A percentile compares a stretch with the other conserved stretches of the same genome.
These are phyloP conservation scores for Syzygium aqueum DNA, from an alignment of 345 rosid species.

Conservation along the genomic window DNA sequence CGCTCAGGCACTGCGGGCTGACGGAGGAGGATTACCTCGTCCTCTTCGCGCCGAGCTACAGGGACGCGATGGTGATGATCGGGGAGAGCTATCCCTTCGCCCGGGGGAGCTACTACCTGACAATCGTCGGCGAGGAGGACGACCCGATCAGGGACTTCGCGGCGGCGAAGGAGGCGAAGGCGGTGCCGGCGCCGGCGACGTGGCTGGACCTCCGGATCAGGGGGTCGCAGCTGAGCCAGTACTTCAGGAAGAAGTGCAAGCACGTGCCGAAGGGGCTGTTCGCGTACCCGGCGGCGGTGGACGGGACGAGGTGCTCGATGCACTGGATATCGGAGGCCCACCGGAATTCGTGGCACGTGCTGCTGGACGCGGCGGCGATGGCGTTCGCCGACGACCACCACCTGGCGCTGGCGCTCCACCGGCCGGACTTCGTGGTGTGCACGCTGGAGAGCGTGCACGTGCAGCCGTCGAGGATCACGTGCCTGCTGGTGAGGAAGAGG, in stretches of 20 bases:
- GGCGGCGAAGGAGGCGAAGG: constrained; percentile 35
- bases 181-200: constrained; percentile 38
- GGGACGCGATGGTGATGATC: constrained; percentile 37
- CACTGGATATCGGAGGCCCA: constrained; percentile 77
- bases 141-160: constrained; percentile 37
- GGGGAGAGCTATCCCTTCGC: constrained; percentile 68
- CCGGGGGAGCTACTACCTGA: constrained; percentile 52
- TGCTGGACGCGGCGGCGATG: constrained; percentile 40
- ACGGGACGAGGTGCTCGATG: constrained; percentile 40
- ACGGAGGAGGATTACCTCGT: constrained; percentile 47
- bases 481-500: constrained; percentile 33
- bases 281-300: constrained; percentile 36
- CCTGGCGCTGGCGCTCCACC: constrained; percentile 38
- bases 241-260: constrained; percentile 60
- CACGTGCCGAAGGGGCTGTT: constrained; percentile 44
- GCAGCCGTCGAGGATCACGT: constrained; percentile 30
- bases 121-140: constrained; percentile 28
- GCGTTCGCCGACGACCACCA: constrained; percentile 33
- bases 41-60: constrained; percentile 38
- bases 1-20: constrained; percentile 40
- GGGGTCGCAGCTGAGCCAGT: constrained; percentile 61
- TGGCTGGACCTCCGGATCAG: constrained; percentile 66
- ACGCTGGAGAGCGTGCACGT: constrained; percentile 21
- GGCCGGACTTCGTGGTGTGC: constrained; percentile 40
- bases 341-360: constrained; percentile 62